Evolutionary conservation across 306 rosid genomes (phyloP).

Genomic region (Ochetophila trinervis): DNA sequence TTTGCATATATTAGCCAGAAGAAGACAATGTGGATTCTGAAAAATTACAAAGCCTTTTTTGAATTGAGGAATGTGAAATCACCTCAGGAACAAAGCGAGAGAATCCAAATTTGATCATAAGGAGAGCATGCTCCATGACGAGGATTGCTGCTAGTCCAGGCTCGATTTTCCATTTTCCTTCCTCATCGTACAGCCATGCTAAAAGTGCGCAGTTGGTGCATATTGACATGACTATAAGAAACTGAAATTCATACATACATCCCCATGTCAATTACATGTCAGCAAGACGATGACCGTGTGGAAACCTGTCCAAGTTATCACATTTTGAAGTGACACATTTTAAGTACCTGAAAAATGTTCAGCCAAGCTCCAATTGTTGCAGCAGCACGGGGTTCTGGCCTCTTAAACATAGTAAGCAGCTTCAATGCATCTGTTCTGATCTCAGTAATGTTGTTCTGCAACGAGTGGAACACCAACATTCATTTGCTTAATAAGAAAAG

Average conservation of each 20-base stretch:
- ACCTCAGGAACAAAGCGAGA: constrained; percentile 93
- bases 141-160: constrained; percentile 94
- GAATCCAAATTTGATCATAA: constrained; percentile 80
- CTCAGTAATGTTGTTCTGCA: constrained; percentile 89
- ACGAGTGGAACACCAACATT: constrained; percentile 15
- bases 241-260: constrained; percentile 43
- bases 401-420: constrained; percentile 75
- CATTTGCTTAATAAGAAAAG: constrained; percentile 10
- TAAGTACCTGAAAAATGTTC: constrained; percentile 83
- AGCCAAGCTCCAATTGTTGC: constrained; percentile 94
- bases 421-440: constrained; percentile 94
- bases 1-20: background rate
- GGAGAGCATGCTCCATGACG: constrained; percentile 84
- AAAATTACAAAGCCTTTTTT: background rate
- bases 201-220: constrained; percentile 96
- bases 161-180: constrained; percentile 93
- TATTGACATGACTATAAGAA: constrained; percentile 75
- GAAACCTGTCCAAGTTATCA: background rate
- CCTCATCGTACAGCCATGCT: constrained; percentile 86
- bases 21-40: constrained; percentile 12
- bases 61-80: constrained; percentile 3
- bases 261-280: constrained; percentile 25
- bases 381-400: constrained; percentile 86
- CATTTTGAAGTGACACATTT: background rate
- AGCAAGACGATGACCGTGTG: constrained; percentile 6